Base-by-base conservation (phyloP, 2,329 filamentous ascomycete genomes). In the Zasmidium cellare region DNA sequence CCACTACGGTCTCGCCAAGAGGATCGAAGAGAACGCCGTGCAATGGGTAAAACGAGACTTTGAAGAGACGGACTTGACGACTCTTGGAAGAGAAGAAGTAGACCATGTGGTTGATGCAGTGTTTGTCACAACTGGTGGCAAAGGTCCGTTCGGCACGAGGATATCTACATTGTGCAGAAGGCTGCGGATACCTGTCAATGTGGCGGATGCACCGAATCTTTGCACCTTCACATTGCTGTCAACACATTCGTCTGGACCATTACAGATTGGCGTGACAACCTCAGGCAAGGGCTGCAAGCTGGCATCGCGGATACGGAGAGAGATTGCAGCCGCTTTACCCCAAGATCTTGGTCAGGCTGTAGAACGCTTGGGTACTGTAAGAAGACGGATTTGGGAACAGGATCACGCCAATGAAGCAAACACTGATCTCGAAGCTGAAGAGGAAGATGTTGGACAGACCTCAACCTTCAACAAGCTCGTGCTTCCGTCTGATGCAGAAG, bases 241-340 rank as follows among this genome's bases (percentile, higher is more conserved):
- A 22, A 96, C 91, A 7, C 87, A 97, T 74, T 87, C 84, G 55
- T 92, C 97, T 69, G 94, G 94, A 0, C 93, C 94, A 9, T 81
- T 99, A 44, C 94, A 97, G 72, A 88, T 99, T 60, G 94, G 94
- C 61, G 89, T 99, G 57, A 97, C 94, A 2, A 97, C 94, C 0
- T 97, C 96, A 58, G 93, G 94, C 19, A 88, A 90, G 67, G 94
- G 94, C 1, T 97, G 94, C 79, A 97, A 96, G 75, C 83, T 99
- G 25, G 91, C 94, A 5, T 91, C 91, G 9, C 84, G 94, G 23
- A 91, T 99, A 67, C 86, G 92, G 16, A 84, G 94, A 56, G 94
- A 97, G 69, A 89, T 99, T 60, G 89, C 91, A 1, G 84, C 92
- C 0, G 85, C 87, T 0, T 80, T 99, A 2, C 94, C 94, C 0